Evolutionary conservation across 495 filamentous ascomycete genomes (phyloP).

Genomic region (Neurospora sublineolata): DNA sequence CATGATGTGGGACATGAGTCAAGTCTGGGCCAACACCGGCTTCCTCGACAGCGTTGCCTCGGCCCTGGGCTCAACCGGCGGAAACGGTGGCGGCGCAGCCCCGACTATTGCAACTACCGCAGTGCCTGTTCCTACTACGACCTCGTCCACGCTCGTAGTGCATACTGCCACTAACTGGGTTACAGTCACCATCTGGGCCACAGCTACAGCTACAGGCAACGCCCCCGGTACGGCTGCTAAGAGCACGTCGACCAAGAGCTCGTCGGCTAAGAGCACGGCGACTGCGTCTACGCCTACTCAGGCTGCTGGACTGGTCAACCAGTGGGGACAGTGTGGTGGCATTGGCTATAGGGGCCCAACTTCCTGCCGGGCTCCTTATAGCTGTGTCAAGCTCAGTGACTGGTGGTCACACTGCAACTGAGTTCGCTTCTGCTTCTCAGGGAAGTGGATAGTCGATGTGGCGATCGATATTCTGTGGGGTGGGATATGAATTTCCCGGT

Average conservation of each 20-base stretch:
- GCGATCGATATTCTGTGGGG: not conserved
- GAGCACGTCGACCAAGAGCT: not conserved
- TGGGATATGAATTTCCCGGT: not conserved
- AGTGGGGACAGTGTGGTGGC: slow-evolving; percentile 35
- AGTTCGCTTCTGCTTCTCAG: not conserved
- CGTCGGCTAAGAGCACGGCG: not conserved
- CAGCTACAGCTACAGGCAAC: slow-evolving; percentile 1
- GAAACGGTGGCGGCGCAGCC: not conserved
- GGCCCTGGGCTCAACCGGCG: slow-evolving; percentile 10
- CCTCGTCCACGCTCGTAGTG: slow-evolving; percentile 7
- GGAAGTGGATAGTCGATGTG: not conserved
- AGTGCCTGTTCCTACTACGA: slow-evolving; percentile 4
- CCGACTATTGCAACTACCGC: not conserved
- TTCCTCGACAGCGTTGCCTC: slow-evolving; percentile 37
- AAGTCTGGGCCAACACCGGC: slow-evolving; percentile 47
- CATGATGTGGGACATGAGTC: slow-evolving; percentile 62
- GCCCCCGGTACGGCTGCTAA: not conserved
- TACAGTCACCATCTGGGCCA: not conserved
- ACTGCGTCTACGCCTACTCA: not conserved
- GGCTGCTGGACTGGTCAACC: slow-evolving; percentile 13
- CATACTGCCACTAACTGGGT: slow-evolving; percentile 1
- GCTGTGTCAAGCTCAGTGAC: slow-evolving; percentile 13
- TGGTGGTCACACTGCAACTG: slow-evolving; percentile 28
- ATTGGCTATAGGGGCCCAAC: slow-evolving; percentile 26
- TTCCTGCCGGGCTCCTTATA: slow-evolving; percentile 25